Evolutionary conservation across 2,329 filamentous ascomycete species (phyloP).

Genomic region (Tolypocladium tundrense): DNA sequence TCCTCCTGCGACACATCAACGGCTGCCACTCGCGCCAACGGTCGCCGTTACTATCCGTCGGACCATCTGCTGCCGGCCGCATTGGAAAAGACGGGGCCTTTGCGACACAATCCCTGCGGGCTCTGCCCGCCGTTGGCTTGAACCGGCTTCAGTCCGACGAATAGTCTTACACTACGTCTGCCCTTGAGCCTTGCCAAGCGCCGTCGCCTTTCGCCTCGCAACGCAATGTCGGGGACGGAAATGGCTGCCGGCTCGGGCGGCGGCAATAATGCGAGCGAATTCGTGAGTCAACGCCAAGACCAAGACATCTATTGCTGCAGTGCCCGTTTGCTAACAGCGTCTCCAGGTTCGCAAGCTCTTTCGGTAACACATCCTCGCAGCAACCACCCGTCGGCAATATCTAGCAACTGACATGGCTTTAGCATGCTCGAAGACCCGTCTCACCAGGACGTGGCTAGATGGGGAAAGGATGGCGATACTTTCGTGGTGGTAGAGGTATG

Average conservation of each 20-base stretch:
- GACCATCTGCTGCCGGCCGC: neutral
- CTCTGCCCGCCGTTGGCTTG: neutral
- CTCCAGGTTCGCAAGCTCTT: slow-evolving; percentile 89
- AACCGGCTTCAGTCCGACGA: neutral
- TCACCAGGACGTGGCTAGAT: slow-evolving; percentile 86
- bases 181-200: neutral
- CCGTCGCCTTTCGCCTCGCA: neutral
- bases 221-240: slow-evolving; percentile 24
- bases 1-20: neutral
- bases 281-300: slow-evolving; percentile 51
- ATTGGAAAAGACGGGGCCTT: neutral
- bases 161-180: neutral
- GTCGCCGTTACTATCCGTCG: neutral
- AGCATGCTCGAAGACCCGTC: slow-evolving; percentile 88
- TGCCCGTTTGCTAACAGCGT: neutral
- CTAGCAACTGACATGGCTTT: slow-evolving; percentile 6
- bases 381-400: neutral
- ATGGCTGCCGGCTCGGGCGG: slow-evolving; percentile 24
- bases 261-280: slow-evolving; percentile 84
- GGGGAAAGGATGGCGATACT: slow-evolving; percentile 89
- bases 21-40: neutral
- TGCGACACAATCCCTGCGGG: neutral
- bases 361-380: slow-evolving; percentile 55
- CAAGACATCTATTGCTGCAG: neutral
- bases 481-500: slow-evolving; percentile 93